These are phyloP conservation scores for Aphanomyces invadans DNA, from an alignment of 352 stramenopile species.

Conservation along the genomic window DNA sequence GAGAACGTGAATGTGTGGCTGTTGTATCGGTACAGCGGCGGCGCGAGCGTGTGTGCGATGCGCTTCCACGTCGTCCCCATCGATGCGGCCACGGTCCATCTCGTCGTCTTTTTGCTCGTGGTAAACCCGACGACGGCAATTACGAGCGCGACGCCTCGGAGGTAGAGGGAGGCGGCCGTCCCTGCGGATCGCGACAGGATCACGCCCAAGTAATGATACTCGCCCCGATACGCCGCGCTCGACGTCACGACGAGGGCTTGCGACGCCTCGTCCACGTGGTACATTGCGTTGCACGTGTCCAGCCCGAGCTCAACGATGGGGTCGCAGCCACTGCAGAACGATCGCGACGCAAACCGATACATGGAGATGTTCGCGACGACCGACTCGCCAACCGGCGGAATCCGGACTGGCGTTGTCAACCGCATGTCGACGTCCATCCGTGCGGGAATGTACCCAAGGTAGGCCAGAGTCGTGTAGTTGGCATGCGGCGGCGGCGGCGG, in stretches of 20 bases:
- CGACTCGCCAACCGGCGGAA: neutral
- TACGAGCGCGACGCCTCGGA: neutral
- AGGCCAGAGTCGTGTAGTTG: neutral
- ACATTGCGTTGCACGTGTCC: neutral
- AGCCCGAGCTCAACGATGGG: constrained; percentile 4
- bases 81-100: constrained; percentile 1
- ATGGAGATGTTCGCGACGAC: constrained; percentile 1
- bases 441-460: constrained; percentile 4
- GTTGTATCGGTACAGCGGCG: constrained; percentile 14
- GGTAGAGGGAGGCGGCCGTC: neutral
- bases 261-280: neutral
- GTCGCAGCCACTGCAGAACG: constrained; percentile 6
- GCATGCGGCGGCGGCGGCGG: neutral
- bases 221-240: neutral
- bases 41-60: constrained; percentile 8
- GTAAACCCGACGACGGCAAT: constrained; percentile 3
- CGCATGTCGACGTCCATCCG: constrained; percentile 15
- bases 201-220: neutral
- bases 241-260: neutral
- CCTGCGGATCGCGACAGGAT: neutral
- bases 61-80: neutral
- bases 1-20: constrained; percentile 1
- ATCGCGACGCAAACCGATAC: neutral
- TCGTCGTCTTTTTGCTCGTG: constrained; percentile 12
- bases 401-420: neutral